Base-by-base conservation (phyloP, 768 basidiomycete species). In the Omphalotus guepiniiformis region DNA sequence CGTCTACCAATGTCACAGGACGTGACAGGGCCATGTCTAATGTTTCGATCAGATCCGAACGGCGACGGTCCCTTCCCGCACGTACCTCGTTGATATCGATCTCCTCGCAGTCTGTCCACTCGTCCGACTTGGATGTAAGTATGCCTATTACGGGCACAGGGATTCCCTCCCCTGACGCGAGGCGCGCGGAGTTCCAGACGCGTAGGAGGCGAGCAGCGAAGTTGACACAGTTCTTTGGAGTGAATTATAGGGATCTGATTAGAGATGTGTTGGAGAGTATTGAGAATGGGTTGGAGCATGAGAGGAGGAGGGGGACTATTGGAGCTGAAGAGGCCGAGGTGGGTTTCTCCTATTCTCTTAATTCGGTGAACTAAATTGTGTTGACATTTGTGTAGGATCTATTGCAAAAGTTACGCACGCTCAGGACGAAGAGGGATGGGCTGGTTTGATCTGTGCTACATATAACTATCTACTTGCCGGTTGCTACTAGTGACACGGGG, bases 221-320 rank as follows among this genome's bases (percentile, higher is more conserved):
- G 70, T 73, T 93, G 50, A 84, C 85, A 22, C 76, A 84, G 65
- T 92, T 92, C 74, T 93, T 93, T 65, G 89, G 89, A 19, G 90
- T 91, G 34, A 78, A 89, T 61, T 91, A 93, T 63, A 76, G 80
- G 22, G 85, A 87, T 46, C 67, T 92, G 47, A 82, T 92, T 46
- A 74, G 71, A 30, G 85, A 91, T 59, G 78, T 93, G 26, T 64
- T 93, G 53, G 86, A 89, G 54, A 89, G 85, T 42, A 84, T 93
- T 56, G 89, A 91, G 64, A 76, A 68, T 51, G 72, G 88, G 60
- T 58, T 93, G 40, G 79, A 85, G 57, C 79, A 85, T 55, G 89
- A 91, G 60, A 63, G 76, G 42, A 75, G 68, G 39, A 67, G 70
- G 36, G 90, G 89, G 25, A 80, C 76, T 0, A 62, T 92, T 55